phyloP scores from a whole-genome alignment of 257 asterid species.

The Catharanthus roseus region DNA sequence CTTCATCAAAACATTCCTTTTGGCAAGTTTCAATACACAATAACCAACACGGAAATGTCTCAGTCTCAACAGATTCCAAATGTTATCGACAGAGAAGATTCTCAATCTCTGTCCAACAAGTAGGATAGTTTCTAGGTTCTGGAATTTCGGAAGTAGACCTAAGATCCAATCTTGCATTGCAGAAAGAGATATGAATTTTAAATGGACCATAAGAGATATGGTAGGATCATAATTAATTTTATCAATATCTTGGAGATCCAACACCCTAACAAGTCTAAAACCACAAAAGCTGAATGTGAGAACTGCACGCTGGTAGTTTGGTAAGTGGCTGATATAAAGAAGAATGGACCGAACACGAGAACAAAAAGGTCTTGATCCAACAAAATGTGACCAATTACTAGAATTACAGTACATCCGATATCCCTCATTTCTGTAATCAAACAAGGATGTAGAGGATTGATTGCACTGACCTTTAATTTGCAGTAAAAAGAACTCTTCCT shows the following conservation, averaged over 20 bases:
- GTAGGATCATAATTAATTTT: too few relatives aligned
- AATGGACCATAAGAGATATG: too few relatives aligned
- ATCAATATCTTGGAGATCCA: background rate
- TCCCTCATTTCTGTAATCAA: background rate
- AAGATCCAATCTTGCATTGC: background rate
- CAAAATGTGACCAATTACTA: background rate
- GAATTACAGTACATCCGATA: background rate
- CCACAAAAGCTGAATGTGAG: too few relatives aligned
- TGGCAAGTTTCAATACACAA: too few relatives aligned
- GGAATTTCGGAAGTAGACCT: background rate
- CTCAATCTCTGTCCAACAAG: background rate
- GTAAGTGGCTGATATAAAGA: background rate
- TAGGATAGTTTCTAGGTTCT: background rate
- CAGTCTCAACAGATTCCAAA: background rate
- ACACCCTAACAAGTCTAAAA: background rate
- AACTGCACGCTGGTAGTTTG: too few relatives aligned
- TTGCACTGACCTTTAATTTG: background rate
- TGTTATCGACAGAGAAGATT: too few relatives aligned
- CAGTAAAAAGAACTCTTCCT: too few relatives aligned
- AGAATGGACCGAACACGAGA: background rate
- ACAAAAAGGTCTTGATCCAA: background rate
- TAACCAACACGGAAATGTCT: background rate
- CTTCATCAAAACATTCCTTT: too few relatives aligned
- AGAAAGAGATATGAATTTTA: background rate
- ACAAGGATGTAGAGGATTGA: too few relatives aligned